Evolutionary conservation across 2,329 filamentous ascomycete genomes (phyloP).

Genomic region (Hortaea sp.): DNA sequence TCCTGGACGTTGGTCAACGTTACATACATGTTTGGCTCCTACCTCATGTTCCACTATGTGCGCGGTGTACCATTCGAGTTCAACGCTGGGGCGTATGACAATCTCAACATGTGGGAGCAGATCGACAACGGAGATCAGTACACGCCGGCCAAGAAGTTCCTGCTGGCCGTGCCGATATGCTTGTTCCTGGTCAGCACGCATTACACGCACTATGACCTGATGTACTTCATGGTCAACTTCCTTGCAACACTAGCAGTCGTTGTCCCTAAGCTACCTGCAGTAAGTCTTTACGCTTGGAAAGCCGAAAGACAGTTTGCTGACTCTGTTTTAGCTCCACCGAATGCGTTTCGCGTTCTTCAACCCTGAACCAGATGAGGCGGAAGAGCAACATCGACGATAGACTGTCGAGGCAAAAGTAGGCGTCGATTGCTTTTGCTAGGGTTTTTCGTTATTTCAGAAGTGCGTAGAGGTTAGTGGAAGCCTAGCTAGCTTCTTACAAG

Average conservation of each 20-base stretch:
- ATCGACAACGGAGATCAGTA: conserved; percentile 99
- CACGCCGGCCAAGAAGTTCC: conserved; percentile 96
- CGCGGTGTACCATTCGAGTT: conserved; percentile 97
- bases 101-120: conserved; percentile 99
- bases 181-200: conserved; percentile 95
- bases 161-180: conserved; percentile 86
- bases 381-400: not conserved
- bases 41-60: conserved; percentile 99
- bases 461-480: not conserved
- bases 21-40: conserved; percentile 97
- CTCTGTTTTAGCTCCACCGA: conserved; percentile 23
- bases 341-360: conserved; percentile 29
- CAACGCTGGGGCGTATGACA: conserved; percentile 96
- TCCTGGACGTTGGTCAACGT: conserved; percentile 99
- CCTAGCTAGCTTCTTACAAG: not conserved
- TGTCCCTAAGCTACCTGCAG: conserved; percentile 90
- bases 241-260: conserved; percentile 84
- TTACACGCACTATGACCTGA: conserved; percentile 95
- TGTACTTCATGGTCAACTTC: conserved; percentile 96
- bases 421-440: not conserved
- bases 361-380: conserved; percentile 4
- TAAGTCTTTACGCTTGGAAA: conserved; percentile 42
- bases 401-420: not conserved
- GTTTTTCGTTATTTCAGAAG: not conserved
- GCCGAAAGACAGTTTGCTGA: conserved; percentile 5